Base-by-base conservation (phyloP, 495 filamentous ascomycete species). In the Annulohypoxylon maeteangense region DNA sequence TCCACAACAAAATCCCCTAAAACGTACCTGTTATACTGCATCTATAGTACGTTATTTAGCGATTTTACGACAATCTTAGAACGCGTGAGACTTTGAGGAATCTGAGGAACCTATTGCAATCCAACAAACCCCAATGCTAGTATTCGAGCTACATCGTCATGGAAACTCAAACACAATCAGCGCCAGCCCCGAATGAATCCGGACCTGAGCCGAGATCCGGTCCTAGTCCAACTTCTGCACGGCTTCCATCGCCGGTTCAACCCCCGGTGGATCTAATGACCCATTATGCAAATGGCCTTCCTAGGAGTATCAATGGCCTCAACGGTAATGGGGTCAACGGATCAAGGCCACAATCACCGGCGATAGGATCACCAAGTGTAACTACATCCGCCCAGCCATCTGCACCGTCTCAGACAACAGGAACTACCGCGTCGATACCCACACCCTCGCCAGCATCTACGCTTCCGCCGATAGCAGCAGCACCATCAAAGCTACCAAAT, bases 261-360 rank as follows among this genome's bases (percentile, higher is more conserved):
- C 40, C 61, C 27, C 40, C 34, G 18, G 36, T 36, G 0, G 54
- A 73, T 32, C 50, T 34, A 10, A 56, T 20, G 22, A 65, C 65
- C 0, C 62, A 73, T 22, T 73, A 73, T 14, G 50, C 70, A 4
- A 73, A 73, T 31, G 65, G 70, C 16, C 70, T 69, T 42, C 70
- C 70, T 23, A 62, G 70, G 11, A 73, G 60, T 22, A 73, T 73
- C 14, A 69, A 73, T 48, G 70, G 70, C 2, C 61, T 73, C n/a
- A 69, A 62, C 14, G 23, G 42, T 7, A 58, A 65, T 51, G 31
- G 18, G 10, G 23, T 18, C n/a, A 68, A 62, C 18, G 61, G 65
- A 27, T 18, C 45, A 10, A 42, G 32, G 14, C 44, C 62, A 18
- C 6, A 62, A 22, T 25, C 55, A 45, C 32, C 51, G 10, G 36